Evolutionary conservation across 1,284 basidiomycete species (phyloP), one percentile per base, ranked within the genome.

Genomic region (Trichosporon faecale): DNA sequence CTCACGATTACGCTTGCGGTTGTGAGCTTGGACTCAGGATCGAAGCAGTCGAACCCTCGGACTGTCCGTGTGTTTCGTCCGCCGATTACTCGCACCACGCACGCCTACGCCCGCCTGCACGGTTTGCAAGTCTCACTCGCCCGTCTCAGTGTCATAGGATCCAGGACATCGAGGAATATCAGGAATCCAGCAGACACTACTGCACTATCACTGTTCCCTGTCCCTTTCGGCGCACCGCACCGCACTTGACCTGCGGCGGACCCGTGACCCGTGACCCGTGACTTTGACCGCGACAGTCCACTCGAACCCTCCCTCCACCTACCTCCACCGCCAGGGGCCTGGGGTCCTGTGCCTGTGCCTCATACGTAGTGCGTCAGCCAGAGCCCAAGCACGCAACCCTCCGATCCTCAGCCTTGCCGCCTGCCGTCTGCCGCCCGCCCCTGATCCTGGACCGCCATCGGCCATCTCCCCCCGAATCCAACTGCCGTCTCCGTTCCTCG

Each of bases 31-130:
- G 57, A 61, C 57, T 52, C 57, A 61, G 57, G 57, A 61, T 9
- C 3, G 57, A 18, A 29, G 57, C 14, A 12, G 18, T 29, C 11
- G 14, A 12, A 27, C 57, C 18, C 57, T 31, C 23, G n/a, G 57
- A 61, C 57, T 61, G 57, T 33, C 29, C 57, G 57, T 61, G 57
- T 61, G 57, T 61, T 61, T 61, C 57, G 57, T 9, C 31, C 57
- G 57, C 29, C 27, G 57, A 61, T 61, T 61, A 29, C 57, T 31
- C 27, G 57, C 57, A 52, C 23, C 49, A 52, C 49, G 29, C 57
- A 33, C 57, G n/a, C n/a, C n/a, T n/a, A 23, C 57, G 12, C 52
- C 11, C 25, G 2, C 12, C 27, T 9, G 27, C 23, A 11, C 11
- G 52, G n/a, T n/a, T n/a, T n/a, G n/a, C n/a, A n/a, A n/a, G n/a